Evolutionary conservation across 495 filamentous ascomycete genomes (phyloP), one percentile per base, ranked within the genome.

Genomic region (Pyronema omphalodes): DNA sequence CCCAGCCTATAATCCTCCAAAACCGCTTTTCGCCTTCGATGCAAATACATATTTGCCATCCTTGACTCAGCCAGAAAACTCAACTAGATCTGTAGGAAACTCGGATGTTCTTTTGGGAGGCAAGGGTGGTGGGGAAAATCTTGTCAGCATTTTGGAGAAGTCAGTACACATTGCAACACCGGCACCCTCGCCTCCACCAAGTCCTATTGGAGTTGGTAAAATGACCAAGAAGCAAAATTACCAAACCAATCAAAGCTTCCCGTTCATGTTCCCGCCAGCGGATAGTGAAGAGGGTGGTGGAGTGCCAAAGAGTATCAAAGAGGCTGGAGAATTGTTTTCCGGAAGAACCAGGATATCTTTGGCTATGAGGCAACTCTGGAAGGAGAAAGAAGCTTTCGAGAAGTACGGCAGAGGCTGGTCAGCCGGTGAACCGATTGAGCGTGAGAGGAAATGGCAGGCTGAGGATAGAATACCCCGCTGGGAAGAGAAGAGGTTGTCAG

Each of bases 141-240:
- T 60, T 11, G 81, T 80, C 17, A 94, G 87, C 0, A 98, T 98
- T 62, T 73, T 98, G 6, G 81, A 95, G 62, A 88, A 95, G 61
- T 85, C 91, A 6, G 91, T 98, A 19, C 91, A 98, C 66, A 98
- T 98, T 55, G 93, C 91, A 44, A 98, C 91, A 3, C 91, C 91
- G 0, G 89, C 87, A 0, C 91, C 93, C n/a, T 96, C 93, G 5
- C 91, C 91, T 19, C 91, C 91, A 0, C 91, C 91, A 9, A 93
- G 88, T 6, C 93, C 91, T 3, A 84, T 81, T 2, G 81, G 79
- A 0, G 80, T 84, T 4, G 87, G 88, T 37, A 98, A 98, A 66
- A 85, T 83, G 44, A 87, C 82, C 12, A 98, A 98, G 71, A 98
- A 98, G 62, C 93, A 96, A 58, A 98, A 96, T 55, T 98, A 96